phyloP scores from a whole-genome alignment of 148 eudicot species.

The Bassia scoparia region DNA sequence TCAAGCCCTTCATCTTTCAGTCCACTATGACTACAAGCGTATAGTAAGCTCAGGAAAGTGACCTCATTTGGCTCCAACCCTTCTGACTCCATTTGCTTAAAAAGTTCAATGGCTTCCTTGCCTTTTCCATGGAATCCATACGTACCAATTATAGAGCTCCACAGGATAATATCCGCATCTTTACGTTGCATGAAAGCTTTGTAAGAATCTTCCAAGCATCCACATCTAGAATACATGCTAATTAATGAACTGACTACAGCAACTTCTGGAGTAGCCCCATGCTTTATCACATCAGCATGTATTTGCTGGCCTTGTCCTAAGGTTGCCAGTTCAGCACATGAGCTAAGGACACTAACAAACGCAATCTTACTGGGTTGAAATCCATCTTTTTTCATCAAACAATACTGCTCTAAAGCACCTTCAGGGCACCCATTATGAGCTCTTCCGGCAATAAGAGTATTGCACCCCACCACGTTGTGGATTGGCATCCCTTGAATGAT shows the following conservation, averaged over 20 bases:
- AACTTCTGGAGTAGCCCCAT: slow-evolving; percentile 40
- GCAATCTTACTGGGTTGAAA: slow-evolving; percentile 72
- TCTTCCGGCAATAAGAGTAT: slow-evolving; percentile 72
- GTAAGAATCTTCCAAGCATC: slow-evolving; percentile 71
- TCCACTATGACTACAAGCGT: slow-evolving; percentile 83
- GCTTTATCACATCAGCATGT: slow-evolving; percentile 71
- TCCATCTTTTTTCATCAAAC: slow-evolving; percentile 56
- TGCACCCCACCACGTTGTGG: slow-evolving; percentile 51
- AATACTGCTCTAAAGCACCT: slow-evolving; percentile 64
- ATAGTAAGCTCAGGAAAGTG: slow-evolving; percentile 76
- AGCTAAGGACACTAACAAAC: slow-evolving; percentile 66
- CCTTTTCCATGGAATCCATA: slow-evolving; percentile 90
- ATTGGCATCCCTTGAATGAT: slow-evolving; percentile 53
- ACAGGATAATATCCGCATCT: slow-evolving; percentile 49
- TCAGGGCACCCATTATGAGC: slow-evolving; percentile 64
- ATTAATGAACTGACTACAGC: slow-evolving; percentile 60
- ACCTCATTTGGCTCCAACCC: slow-evolving; percentile 61
- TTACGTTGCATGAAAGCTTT: slow-evolving; percentile 49
- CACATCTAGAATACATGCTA: slow-evolving; percentile 88
- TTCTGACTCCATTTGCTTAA: slow-evolving; percentile 48
- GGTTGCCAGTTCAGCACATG: slow-evolving; percentile 78
- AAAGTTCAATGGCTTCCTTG: slow-evolving; percentile 57
- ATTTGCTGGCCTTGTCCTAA: slow-evolving; percentile 88
- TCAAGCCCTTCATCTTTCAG: slow-evolving; percentile 66
- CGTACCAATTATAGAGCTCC: slow-evolving; percentile 84